These are phyloP conservation scores for Microsporum canis DNA, from an alignment of 2,329 filamentous ascomycete species.

Conservation along the genomic window DNA sequence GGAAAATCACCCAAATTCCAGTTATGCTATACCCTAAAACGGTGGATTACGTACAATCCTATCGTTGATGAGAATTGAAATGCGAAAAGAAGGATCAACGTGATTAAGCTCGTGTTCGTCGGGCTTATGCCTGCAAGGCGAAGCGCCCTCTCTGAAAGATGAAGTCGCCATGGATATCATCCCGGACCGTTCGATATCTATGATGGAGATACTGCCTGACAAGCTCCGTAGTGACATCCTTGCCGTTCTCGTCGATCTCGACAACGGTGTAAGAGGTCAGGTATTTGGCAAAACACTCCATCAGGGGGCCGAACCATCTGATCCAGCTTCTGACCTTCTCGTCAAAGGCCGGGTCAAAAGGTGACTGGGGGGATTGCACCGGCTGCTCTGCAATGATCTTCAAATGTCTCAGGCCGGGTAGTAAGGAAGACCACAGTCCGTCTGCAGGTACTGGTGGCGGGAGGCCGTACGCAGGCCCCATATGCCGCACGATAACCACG, in stretches of 20 bases:
- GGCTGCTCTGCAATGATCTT: constrained; percentile 1
- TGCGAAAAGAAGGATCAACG: too few species aligned
- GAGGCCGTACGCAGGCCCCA: background rate
- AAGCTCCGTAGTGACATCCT: background rate
- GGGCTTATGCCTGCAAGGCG: background rate
- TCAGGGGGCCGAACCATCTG: background rate
- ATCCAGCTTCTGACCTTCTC: background rate
- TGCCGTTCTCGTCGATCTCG: background rate
- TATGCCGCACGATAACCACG: background rate
- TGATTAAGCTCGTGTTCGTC: too few species aligned
- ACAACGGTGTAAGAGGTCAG: background rate
- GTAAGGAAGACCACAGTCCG: background rate
- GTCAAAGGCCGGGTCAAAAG: background rate
- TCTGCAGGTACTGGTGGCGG: background rate
- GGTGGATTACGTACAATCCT: too few species aligned
- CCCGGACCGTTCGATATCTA: background rate
- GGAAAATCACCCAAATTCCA: too few species aligned
- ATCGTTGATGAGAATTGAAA: too few species aligned
- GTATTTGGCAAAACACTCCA: constrained; percentile 2
- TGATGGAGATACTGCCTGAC: background rate
- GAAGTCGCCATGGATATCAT: background rate
- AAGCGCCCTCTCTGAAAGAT: background rate
- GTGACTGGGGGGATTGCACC: background rate
- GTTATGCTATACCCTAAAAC: too few species aligned
- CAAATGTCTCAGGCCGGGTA: background rate